Base-by-base conservation (phyloP, 2,329 filamentous ascomycete genomes). In the Xylariales sp. region DNA sequence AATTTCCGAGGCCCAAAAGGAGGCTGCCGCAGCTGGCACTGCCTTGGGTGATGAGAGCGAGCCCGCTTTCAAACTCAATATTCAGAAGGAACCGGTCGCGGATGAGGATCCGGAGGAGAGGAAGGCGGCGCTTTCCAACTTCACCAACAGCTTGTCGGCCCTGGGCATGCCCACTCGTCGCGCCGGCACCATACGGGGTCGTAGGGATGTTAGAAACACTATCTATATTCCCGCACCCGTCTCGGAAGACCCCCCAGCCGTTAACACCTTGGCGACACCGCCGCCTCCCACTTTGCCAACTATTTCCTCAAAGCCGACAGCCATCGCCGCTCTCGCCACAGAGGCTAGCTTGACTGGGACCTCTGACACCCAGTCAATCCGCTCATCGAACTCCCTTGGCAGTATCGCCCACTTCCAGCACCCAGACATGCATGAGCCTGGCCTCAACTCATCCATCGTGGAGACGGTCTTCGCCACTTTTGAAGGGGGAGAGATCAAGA, bases 381-480 rank as follows among this genome's bases (percentile, higher is more conserved):
- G 90, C 33, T 98, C 93, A 3, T 85, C 85, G 3, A 86, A 88
- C 46, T 95, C 89, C 3, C 66, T 91, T 29, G 81, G 80, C 48
- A 79, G 81, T 30, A 67, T 83, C 29, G 74, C 74, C 11, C 78
- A 85, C n/a, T 67, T 79, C 36, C 83, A 81, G 52, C 93, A 98
- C 57, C 83, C 88, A 1, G 89, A 96, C 14, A 72, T 95, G 63
- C 76, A 83, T 37, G 76, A 79, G 8, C 78, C 85, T 1, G 91
- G 93, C 3, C 70, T 98, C 5, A 93, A 88, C 59, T 81, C 86
- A 4, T 97, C 91, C 12, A 76, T 97, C 39, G 85, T 97, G 35
- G 93, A 98, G 61, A 93, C 85, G 0, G 80, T 97, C n/a, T 93
- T 81, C 44, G 87, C 86, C 12, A 80, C 79, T 37, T 94, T 96